phyloP scores from a whole-genome alignment of 2,329 filamentous ascomycete species.

The Tolypocladium album region DNA sequence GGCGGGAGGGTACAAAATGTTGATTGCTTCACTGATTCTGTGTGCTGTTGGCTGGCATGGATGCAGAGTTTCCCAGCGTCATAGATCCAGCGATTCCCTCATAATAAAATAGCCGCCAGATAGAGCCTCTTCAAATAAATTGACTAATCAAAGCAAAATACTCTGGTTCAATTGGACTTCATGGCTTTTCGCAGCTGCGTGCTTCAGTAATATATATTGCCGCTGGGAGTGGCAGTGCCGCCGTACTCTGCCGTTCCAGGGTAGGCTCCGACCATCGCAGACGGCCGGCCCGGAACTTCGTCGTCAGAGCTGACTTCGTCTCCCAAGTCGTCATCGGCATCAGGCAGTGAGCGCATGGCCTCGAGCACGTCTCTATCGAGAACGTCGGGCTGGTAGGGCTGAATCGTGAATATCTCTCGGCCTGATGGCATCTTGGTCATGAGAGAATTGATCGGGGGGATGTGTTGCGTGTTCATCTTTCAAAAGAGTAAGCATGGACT shows the following conservation, averaged over 20 bases:
- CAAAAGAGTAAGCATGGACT: constrained; percentile 3
- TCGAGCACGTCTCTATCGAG: constrained; percentile 57
- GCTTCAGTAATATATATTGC: constrained; percentile 26
- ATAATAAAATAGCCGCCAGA: not conserved
- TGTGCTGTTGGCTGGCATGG: not conserved
- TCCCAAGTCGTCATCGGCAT: constrained; percentile 20
- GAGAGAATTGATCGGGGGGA: constrained; percentile 63
- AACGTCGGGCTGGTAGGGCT: constrained; percentile 53
- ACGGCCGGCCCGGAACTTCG: constrained; percentile 17
- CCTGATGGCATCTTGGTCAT: constrained; percentile 77
- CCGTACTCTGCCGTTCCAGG: constrained; percentile 35
- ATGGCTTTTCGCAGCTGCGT: too few relatives aligned
- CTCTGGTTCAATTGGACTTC: not conserved
- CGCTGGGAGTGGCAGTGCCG: constrained; percentile 15
- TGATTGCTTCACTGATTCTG: not conserved
- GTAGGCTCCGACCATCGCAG: constrained; percentile 35
- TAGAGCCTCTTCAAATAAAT: not conserved
- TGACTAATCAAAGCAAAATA: not conserved
- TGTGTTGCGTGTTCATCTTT: constrained; percentile 67
- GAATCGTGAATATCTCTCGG: constrained; percentile 69
- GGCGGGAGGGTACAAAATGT: not conserved
- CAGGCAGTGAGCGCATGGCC: constrained; percentile 36
- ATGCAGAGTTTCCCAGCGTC: not conserved
- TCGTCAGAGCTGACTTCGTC: constrained; percentile 28
- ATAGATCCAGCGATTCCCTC: not conserved